Evolutionary conservation across 2,329 filamentous ascomycete species (phyloP), one percentile per base, ranked within the genome.

Genomic region (Fusarium sp.): DNA sequence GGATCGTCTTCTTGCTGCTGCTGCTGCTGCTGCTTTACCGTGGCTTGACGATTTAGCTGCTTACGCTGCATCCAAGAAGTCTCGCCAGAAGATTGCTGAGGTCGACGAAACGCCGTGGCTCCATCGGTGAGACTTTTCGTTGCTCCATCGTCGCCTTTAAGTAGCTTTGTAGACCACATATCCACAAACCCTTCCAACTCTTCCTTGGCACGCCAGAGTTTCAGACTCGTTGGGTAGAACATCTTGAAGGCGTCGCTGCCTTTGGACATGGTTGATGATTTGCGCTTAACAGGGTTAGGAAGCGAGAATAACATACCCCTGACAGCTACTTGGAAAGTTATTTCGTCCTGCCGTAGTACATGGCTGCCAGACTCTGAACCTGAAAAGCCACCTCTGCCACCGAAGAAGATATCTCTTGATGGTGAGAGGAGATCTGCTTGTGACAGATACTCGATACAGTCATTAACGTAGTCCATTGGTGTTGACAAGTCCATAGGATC

Each of bases 291-390:
- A 0, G 95, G 95, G 75, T 89, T 89, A 4, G 96, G 96, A 5
- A 99, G 87, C 15, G 91, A 91, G 79, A 97, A 97, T 1, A 98
- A 83, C 55, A 98, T 83, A 2, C 96, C 96, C 18, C 95, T 90
- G 0, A 97, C 93, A 9, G 95, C 95, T 24, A 95, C 91, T 73
- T 99, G 94, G 73, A 98, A 98, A 30, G 93, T 91, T 79, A 99
- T 95, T 79, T 99, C 96, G 71, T 98, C 95, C 81, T 98, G 95
- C 12, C 95, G 91, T 15, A 98, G 83, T 20, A 91, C 87, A 68
- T 98, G 95, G 59, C 91, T 90, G 26, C 88, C 89, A 2, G 87
- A 86, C 80, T 91, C 86, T 83, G 82, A 85, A 77, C 83, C 87
- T 73, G 75, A 83, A 82, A 79, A 85, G 30, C 87, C 85, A 7